Evolutionary conservation across 331 rosid genomes (phyloP).

Genomic region (Acacia pycnantha): DNA sequence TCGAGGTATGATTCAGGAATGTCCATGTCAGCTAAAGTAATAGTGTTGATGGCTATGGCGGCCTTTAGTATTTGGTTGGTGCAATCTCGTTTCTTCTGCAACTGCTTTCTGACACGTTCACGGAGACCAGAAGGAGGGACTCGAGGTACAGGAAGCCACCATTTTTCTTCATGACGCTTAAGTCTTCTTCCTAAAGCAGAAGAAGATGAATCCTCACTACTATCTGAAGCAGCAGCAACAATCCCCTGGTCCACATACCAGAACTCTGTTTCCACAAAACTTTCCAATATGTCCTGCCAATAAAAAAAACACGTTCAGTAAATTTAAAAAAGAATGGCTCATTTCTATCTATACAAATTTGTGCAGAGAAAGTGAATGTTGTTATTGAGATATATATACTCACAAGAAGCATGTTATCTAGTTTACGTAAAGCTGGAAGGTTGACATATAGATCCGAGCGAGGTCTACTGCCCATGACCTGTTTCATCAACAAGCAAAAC

Average conservation of each 20-base stretch:
- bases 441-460: slow-evolving; percentile 93
- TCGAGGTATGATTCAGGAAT: slow-evolving; percentile 85
- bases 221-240: slow-evolving; percentile 63
- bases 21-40: slow-evolving; percentile 78
- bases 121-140: slow-evolving; percentile 86
- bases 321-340: slow-evolving; percentile 27
- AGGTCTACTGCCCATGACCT: slow-evolving; percentile 94
- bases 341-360: not conserved
- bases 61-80: slow-evolving; percentile 89
- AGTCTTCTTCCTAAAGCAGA: slow-evolving; percentile 59
- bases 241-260: slow-evolving; percentile 98
- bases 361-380: not conserved
- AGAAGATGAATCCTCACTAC: slow-evolving; percentile 53
- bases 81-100: slow-evolving; percentile 91
- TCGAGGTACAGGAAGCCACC: slow-evolving; percentile 98
- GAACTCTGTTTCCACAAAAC: slow-evolving; percentile 71
- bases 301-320: not conserved
- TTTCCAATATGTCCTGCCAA: slow-evolving; percentile 75
- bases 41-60: slow-evolving; percentile 84
- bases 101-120: slow-evolving; percentile 64
- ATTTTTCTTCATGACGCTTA: slow-evolving; percentile 87
- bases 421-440: slow-evolving; percentile 88
- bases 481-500: slow-evolving; percentile 25
- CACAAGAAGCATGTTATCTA: slow-evolving; percentile 98
- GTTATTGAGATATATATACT: slow-evolving; percentile 24